phyloP scores from a whole-genome alignment of 2,329 filamentous ascomycete genomes.

The Penicillium nordicum region DNA sequence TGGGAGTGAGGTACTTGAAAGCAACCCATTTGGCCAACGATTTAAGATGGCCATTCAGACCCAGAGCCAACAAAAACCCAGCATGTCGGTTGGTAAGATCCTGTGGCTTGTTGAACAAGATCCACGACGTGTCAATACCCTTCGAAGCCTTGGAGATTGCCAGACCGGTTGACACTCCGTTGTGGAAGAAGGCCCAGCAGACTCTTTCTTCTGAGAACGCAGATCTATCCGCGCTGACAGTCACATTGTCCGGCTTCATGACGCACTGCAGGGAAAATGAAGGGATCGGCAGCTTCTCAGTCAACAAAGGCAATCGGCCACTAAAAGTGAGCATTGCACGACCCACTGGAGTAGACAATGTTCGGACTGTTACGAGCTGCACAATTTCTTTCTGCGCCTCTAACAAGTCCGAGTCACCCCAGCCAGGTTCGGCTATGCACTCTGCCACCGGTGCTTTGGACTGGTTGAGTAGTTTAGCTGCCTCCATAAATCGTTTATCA shows the following conservation, averaged over 20 bases:
- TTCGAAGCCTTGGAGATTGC: constrained; percentile 86
- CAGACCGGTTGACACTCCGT: constrained; percentile 87
- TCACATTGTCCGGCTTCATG: constrained; percentile 88
- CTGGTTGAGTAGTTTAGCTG: constrained; percentile 78
- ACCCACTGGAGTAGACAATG: constrained; percentile 82
- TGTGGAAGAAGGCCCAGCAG: constrained; percentile 98
- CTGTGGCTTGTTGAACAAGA: constrained; percentile 92
- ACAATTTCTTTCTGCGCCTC: constrained; percentile 91
- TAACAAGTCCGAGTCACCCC: constrained; percentile 81
- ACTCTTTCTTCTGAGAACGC: constrained; percentile 93
- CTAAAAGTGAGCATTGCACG: constrained; percentile 85
- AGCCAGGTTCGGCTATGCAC: constrained; percentile 68
- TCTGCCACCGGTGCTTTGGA: constrained; percentile 75
- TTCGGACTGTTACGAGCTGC: constrained; percentile 79
- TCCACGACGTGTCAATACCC: constrained; percentile 98
- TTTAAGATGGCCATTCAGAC: constrained; percentile 91
- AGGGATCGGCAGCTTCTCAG: constrained; percentile 83
- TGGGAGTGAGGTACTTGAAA: constrained; percentile 98
- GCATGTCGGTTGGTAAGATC: constrained; percentile 96
- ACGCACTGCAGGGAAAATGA: constrained; percentile 90
- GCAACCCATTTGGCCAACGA: constrained; percentile 95
- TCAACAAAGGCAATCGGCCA: constrained; percentile 80
- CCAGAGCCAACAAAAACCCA: constrained; percentile 84
- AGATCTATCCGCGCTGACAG: constrained; percentile 84
- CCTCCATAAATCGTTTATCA: constrained; percentile 85